A percentile compares a stretch with the other conserved stretches of the same genome.
phyloP scores from a whole-genome alignment of 1,284 basidiomycete genomes.

The Polyporus tsugae region DNA sequence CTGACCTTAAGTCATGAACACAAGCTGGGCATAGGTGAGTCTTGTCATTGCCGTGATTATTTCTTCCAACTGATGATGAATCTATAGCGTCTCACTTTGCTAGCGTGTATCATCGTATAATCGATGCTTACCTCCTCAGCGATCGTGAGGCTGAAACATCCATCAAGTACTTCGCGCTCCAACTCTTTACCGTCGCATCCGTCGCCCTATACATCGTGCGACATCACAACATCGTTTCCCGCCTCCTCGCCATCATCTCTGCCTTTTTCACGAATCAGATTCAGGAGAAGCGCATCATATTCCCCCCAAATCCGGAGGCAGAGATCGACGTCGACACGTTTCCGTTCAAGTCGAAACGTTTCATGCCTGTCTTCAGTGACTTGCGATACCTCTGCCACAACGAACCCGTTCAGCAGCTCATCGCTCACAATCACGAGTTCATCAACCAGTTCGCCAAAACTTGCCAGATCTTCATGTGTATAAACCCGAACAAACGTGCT shows the following conservation, averaged over 20 bases:
- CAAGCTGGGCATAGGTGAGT: conserved; percentile 79
- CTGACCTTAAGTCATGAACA: conserved; percentile 79
- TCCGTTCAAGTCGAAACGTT: conserved; percentile 93
- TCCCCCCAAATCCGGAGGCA: conserved; percentile 52
- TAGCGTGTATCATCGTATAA: conserved; percentile 84
- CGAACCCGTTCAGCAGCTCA: conserved; percentile 78
- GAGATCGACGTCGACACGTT: conserved; percentile 82
- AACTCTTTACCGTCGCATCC: conserved; percentile 90
- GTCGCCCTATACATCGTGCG: conserved; percentile 82
- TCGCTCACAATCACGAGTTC: conserved; percentile 69
- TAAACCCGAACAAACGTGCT: conserved; percentile 90
- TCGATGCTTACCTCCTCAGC: conserved; percentile 89
- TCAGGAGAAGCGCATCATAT: conserved; percentile 67
- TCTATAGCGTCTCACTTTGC: conserved; percentile 84
- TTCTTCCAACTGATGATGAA: conserved; percentile 13
- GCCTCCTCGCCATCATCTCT: conserved; percentile 82
- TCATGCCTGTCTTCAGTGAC: conserved; percentile 90
- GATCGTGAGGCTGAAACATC: conserved; percentile 94
- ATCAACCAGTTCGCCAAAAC: conserved; percentile 69
- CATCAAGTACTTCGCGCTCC: conserved; percentile 91
- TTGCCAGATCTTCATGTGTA: conserved; percentile 88
- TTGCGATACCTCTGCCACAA: conserved; percentile 82
- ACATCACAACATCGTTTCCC: conserved; percentile 78
- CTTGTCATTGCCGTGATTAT: background rate
- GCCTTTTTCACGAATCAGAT: conserved; percentile 92